Percentiles rank a stretch among this genome's conserved stretches.
Evolutionary conservation across 768 basidiomycete species (phyloP).

Genomic region (Lentinula raphanica): DNA sequence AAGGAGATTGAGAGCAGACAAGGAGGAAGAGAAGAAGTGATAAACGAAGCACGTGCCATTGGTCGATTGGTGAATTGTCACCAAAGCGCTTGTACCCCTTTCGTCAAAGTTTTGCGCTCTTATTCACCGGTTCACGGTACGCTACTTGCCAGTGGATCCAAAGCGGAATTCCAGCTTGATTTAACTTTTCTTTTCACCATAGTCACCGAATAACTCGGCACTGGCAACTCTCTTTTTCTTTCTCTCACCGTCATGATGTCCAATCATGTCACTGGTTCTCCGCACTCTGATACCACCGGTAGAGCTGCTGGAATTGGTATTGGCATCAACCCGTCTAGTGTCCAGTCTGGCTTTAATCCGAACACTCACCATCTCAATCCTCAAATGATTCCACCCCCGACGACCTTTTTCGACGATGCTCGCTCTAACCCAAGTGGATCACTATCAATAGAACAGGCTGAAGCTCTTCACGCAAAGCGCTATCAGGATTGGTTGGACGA

Average conservation of each 20-base stretch:
- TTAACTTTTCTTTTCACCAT: not conserved
- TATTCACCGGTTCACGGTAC: not conserved
- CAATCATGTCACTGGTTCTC: conserved; percentile 4
- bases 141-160: conserved; percentile 3
- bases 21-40: not conserved
- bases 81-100: not conserved
- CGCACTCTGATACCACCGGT: conserved; percentile 3
- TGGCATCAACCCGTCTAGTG: not conserved
- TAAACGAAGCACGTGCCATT: not conserved
- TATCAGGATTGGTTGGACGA: not conserved
- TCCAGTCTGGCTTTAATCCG: not conserved
- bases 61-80: not conserved
- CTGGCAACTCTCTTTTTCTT: not conserved
- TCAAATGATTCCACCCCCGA: not conserved
- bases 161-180: not conserved
- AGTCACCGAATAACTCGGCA: not conserved
- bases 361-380: not conserved
- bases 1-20: not conserved
- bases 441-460: not conserved
- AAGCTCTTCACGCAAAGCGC: not conserved
- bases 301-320: not conserved
- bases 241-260: not conserved
- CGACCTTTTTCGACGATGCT: not conserved
- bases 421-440: not conserved
- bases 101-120: not conserved